Conservation (phyloP, 106 monocot species). For the Acorus calamus region DNA sequence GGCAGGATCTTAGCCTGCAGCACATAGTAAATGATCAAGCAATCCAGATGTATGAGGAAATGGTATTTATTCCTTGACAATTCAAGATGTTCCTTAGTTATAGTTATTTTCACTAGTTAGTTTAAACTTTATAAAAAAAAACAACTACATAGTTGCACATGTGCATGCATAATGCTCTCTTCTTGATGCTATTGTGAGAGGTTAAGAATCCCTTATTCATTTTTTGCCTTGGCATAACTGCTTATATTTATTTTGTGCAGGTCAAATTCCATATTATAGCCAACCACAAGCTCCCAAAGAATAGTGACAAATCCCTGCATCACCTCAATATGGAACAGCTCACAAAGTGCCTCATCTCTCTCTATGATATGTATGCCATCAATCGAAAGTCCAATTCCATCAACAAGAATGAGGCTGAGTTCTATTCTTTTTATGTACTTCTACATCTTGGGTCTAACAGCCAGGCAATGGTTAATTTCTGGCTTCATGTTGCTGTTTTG, state of each 20-base stretch:
- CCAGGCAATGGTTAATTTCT: conserved; percentile 50
- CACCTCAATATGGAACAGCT: conserved; percentile 96
- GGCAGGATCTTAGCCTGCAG: conserved; percentile 89
- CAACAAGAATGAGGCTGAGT: conserved; percentile 64
- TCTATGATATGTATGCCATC: conserved; percentile 60
- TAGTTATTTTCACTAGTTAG: not conserved
- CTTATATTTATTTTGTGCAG: conserved; percentile 22
- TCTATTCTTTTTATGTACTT: conserved; percentile 81
- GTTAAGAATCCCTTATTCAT: not conserved
- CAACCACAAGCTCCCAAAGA: conserved; percentile 54
- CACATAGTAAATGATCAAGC: conserved; percentile 49
- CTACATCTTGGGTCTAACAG: conserved; percentile 63
- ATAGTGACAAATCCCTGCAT: conserved; percentile 33
- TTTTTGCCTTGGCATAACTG: not conserved
- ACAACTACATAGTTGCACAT: too few species aligned
- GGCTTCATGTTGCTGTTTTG: not conserved
- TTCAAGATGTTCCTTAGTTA: not conserved
- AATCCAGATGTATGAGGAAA: conserved; percentile 83
- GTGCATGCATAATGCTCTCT: not conserved
- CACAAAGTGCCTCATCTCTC: conserved; percentile 63
- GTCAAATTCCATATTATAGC: conserved; percentile 73
- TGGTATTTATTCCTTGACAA: conserved; percentile 34
- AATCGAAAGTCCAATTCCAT: conserved; percentile 26
- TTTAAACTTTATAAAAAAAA: too few species aligned
- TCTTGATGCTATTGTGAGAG: too few species aligned